Base-by-base conservation (phyloP, 2,329 filamentous ascomycete genomes). In the Phaeosphaeria sp. region DNA sequence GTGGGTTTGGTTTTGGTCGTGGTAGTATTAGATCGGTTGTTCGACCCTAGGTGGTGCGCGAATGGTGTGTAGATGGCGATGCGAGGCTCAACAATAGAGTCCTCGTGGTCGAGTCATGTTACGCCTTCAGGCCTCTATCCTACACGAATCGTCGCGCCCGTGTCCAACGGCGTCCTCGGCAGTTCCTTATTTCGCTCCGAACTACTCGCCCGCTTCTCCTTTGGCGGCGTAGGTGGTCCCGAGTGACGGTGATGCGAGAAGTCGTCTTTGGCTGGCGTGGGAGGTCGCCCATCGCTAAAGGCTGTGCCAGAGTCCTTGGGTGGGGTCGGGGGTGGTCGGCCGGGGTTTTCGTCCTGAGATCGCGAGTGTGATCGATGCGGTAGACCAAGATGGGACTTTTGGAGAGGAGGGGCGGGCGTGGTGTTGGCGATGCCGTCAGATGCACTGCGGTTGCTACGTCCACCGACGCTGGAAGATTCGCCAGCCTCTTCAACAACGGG, bases 401-500 rank as follows among this genome's bases (percentile, higher is more conserved):
- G 53, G 63, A 64, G 51, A 61, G 62, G 48, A 22, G 71, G 69
- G n/a, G 71, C 68, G 39, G 66, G 55, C 4, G 68, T 61, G 52
- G 57, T 44, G 25, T 57, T 18, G 13, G 46, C 30, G 41, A 62
- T 60, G 30, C 58, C 63, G 20, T 72, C 69, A 47, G 64, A 64
- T n/a, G 67, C 71, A 42, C 73, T 75, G 33, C 68, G 65, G 21
- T 82, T 83, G 69, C 85, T 87, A 53, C 84, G 83, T 27, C 83
- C 85, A 1, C 87, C 87, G 22, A 87, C 84, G 58, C 89, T 91
- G 7, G 84, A 86, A 10, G 83, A 89, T 76, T 97, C 94, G 5
- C 88, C 90, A n/a, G 88, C 90, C 78, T 98, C 94, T 66, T 97
- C 91, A 6, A 98, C 93, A 10, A 97, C 89, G 0, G 94, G 94